phyloP scores from a whole-genome alignment of 108 stramenopile species.

The Nitzschia putrida region DNA sequence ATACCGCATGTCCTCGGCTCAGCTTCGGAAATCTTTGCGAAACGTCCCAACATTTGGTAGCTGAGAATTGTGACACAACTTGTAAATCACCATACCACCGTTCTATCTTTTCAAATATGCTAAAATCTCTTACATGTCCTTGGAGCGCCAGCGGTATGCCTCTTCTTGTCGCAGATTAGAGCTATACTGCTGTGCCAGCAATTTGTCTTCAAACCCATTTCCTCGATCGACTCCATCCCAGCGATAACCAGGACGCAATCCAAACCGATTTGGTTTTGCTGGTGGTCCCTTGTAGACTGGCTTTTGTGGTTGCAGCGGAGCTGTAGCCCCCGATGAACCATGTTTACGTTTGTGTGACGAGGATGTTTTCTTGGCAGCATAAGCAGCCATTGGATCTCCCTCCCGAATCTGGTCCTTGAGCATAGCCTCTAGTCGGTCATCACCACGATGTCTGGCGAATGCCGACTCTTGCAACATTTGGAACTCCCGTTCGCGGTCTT shows the following conservation, averaged over 20 bases:
- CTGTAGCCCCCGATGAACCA: background rate
- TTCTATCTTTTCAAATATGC: no score
- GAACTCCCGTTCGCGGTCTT: constrained; percentile 39
- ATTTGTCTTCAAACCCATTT: constrained; percentile 92
- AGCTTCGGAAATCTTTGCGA: no score
- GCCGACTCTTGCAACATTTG: constrained; percentile 54
- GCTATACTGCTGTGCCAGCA: constrained; percentile 60
- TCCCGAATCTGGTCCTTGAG: constrained; percentile 72
- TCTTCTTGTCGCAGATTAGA: constrained; percentile 65
- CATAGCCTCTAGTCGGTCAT: constrained; percentile 67
- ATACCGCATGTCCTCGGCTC: no score
- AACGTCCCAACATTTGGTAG: no score
- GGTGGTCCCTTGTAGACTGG: constrained; percentile 94
- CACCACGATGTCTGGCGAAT: constrained; percentile 81
- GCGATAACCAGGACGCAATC: constrained; percentile 93
- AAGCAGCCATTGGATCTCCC: constrained; percentile 94
- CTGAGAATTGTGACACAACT: no score
- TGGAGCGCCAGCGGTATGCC: constrained; percentile 69
- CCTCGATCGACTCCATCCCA: constrained; percentile 98
- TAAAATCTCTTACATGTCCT: constrained; percentile 80
- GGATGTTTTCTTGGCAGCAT: constrained; percentile 52
- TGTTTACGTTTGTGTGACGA: constrained; percentile 20
- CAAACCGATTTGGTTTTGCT: constrained; percentile 92
- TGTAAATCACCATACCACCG: no score
- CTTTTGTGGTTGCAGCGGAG: constrained; percentile 2